Base-by-base conservation (phyloP, 2,329 filamentous ascomycete species). In the Teratosphaeria destructans region DNA sequence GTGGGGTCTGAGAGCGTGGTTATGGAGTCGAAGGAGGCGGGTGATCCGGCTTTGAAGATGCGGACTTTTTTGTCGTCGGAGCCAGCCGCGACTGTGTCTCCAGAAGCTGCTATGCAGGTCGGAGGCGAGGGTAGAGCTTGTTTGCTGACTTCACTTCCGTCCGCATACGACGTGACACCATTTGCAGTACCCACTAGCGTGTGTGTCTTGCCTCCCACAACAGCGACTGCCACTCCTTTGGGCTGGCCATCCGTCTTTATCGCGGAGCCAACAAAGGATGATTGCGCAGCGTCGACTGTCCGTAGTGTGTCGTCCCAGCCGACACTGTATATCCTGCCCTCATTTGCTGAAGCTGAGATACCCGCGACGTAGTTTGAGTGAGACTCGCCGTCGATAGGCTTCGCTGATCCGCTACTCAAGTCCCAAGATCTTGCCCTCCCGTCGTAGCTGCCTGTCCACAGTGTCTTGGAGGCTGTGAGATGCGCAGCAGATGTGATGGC, bases 221-320 rank as follows among this genome's bases (percentile, higher is more conserved):
- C 78, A 3, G 84, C 80, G 32, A 80, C 78, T 6, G 82, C 79
- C 47, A 92, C 77, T 43, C 86, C 88, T 74, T 88, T 93, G 2
- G 94, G 94, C 70, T 97, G 94, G 19, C 86, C 87, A 2, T 83
- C 79, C 23, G 95, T 81, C 70, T 88, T 86, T 35, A 81, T 76
- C 1, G 84, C 79, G 56, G 81, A 80, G 59, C 88, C 90, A 5
- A 86, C 81, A 72, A 95, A 96, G 0, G 86, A 89, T 68, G 85
- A 87, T 57, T 86, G 84, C 0, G 85, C 81, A 60, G 87, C 81
- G 64, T 95, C 91, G 39, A 95, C 81, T 52, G 83, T 87, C 63
- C 91, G 87, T 39, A 97, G 79, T 0, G 87, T 90, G 73, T 99
- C 94, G 71, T 99, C 94, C 94, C 93, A 99, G 63, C 87, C 92